Evolutionary conservation across 768 basidiomycete genomes (phyloP).

Genomic region (Podaxis rugospora): DNA sequence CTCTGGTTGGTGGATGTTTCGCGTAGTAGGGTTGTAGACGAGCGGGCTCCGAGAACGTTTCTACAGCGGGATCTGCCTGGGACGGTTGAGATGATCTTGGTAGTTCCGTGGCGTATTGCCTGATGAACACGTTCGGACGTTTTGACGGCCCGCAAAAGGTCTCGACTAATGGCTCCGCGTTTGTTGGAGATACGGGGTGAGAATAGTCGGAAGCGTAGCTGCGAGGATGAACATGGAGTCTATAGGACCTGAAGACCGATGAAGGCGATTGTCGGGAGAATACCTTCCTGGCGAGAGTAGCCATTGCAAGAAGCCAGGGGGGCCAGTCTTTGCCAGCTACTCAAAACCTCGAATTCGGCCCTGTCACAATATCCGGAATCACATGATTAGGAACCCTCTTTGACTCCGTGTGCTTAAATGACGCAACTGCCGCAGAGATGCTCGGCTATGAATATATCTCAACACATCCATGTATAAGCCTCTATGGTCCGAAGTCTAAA

Average conservation of each 20-base stretch:
- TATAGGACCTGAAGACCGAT: neutral
- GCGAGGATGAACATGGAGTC: neutral
- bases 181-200: neutral
- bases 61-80: conserved; percentile 19
- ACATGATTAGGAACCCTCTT: neutral
- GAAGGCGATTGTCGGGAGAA: neutral
- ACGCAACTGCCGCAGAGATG: neutral
- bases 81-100: conserved; percentile 8
- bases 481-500: too few relatives aligned
- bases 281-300: neutral
- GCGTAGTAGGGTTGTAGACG: conserved; percentile 11
- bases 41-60: conserved; percentile 11
- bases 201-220: neutral
- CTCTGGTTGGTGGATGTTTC: conserved; percentile 20
- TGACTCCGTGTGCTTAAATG: neutral
- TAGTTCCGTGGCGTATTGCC: conserved; percentile 13
- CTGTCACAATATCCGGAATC: conserved; percentile 6
- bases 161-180: conserved; percentile 1
- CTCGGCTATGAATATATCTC: too few relatives aligned
- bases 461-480: too few relatives aligned
- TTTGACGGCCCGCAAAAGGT: conserved; percentile 7
- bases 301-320: neutral
- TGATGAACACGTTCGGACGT: neutral
- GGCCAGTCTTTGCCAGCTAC: neutral
- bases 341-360: neutral